phyloP scores from a whole-genome alignment of 2,329 filamentous ascomycete species.

The Hirsutella minnesotensis region DNA sequence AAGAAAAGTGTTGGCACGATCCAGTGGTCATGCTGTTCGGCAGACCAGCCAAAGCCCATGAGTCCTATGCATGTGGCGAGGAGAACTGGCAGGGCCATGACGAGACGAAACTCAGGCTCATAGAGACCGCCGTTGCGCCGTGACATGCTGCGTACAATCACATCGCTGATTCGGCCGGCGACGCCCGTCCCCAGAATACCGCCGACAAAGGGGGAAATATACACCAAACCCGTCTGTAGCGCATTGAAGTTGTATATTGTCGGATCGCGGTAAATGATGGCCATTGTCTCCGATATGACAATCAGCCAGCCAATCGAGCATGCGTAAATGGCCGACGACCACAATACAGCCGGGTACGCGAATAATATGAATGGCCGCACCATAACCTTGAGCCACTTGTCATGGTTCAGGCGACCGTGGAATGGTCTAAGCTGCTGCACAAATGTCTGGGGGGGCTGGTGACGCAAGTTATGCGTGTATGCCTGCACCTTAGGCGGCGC shows the following conservation, averaged over 20 bases:
- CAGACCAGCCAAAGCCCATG: slow-evolving; percentile 96
- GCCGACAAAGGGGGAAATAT: slow-evolving; percentile 81
- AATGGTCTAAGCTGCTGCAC: slow-evolving; percentile 61
- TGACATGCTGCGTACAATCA: slow-evolving; percentile 73
- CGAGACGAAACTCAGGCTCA: slow-evolving; percentile 82
- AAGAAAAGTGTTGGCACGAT: slow-evolving; percentile 93
- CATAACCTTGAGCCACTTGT: slow-evolving; percentile 70
- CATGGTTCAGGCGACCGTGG: slow-evolving; percentile 65
- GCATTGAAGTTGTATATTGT: slow-evolving; percentile 69
- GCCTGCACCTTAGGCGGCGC: slow-evolving; percentile 23
- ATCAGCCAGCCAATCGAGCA: slow-evolving; percentile 93
- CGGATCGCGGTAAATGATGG: slow-evolving; percentile 62
- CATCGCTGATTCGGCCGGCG: slow-evolving; percentile 75
- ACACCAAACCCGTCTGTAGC: slow-evolving; percentile 73
- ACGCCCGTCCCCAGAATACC: slow-evolving; percentile 85
- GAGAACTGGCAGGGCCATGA: slow-evolving; percentile 75
- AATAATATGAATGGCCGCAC: slow-evolving; percentile 75
- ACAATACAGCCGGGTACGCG: slow-evolving; percentile 78
- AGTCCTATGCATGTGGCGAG: slow-evolving; percentile 72
- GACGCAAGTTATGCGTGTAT: slow-evolving; percentile 62
- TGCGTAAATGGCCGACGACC: slow-evolving; percentile 75
- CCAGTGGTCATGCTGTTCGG: slow-evolving; percentile 61
- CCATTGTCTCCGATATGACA: slow-evolving; percentile 79
- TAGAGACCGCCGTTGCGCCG: slow-evolving; percentile 85
- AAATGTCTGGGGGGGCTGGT: slow-evolving; percentile 59